Evolutionary conservation across 108 stramenopile genomes (phyloP).

Genomic region (Mediolabrus comicus): DNA sequence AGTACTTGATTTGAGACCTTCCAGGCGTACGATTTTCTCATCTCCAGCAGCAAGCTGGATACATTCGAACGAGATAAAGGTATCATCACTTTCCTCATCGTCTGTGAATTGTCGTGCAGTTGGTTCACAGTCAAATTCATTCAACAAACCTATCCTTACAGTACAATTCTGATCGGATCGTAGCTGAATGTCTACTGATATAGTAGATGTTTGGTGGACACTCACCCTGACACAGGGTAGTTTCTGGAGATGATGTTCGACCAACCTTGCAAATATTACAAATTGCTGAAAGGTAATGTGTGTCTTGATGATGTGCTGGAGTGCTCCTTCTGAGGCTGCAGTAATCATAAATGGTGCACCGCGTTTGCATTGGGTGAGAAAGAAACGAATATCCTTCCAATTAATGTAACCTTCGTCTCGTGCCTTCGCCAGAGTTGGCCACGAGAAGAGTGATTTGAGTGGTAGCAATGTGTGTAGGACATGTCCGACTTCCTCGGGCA

Average conservation of each 20-base stretch:
- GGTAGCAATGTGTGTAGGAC: constrained; percentile 2
- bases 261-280: background rate
- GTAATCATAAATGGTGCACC: background rate
- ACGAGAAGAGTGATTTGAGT: constrained; percentile 2
- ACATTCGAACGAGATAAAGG: background rate
- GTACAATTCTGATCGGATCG: background rate
- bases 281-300: constrained; percentile 22
- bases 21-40: background rate
- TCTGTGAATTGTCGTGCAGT: background rate
- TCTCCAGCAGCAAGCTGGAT: background rate
- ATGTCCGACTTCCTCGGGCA: background rate
- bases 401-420: background rate
- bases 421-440: background rate
- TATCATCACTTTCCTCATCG: background rate
- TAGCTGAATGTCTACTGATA: background rate
- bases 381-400: constrained; percentile 8
- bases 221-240: background rate
- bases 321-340: background rate
- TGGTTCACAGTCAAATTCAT: background rate
- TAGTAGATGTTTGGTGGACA: background rate
- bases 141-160: background rate
- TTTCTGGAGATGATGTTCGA: background rate
- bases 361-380: background rate
- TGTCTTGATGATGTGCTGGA: background rate
- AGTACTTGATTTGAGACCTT: background rate